Evolutionary conservation across 345 rosid species (phyloP).

Genomic region (Lepidium africanum): DNA sequence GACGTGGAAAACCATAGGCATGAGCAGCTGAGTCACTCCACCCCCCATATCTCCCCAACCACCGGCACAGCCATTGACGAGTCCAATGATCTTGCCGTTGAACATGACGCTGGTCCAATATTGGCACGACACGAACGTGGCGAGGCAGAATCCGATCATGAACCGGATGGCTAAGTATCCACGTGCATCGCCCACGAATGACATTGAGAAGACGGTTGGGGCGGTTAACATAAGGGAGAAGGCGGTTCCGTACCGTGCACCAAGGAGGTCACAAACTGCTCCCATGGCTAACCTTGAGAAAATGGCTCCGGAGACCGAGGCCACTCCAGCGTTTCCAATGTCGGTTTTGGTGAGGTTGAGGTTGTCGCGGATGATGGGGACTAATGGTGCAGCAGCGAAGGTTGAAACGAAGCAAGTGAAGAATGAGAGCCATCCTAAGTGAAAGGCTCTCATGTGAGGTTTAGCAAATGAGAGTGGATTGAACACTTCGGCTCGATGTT

Average conservation of each 20-base stretch:
- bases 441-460: conserved; percentile 87
- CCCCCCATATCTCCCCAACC: conserved; percentile 95
- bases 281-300: conserved; percentile 78
- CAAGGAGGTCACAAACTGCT: conserved; percentile 66
- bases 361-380: conserved; percentile 76
- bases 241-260: conserved; percentile 67
- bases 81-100: conserved; percentile 70
- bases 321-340: conserved; percentile 78
- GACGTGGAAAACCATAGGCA: conserved; percentile 65
- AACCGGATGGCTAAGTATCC: conserved; percentile 65
- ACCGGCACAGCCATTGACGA: conserved; percentile 70
- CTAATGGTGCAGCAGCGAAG: conserved; percentile 79
- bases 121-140: conserved; percentile 82
- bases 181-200: conserved; percentile 45
- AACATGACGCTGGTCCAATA: conserved; percentile 92
- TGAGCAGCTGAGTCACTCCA: conserved; percentile 70
- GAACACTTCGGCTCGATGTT: conserved; percentile 68
- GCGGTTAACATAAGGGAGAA: conserved; percentile 68
- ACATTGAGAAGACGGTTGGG: conserved; percentile 76
- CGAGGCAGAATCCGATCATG: conserved; percentile 86
- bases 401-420: conserved; percentile 81
- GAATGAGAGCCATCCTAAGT: conserved; percentile 81
- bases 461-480: conserved; percentile 55
- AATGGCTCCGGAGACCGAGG: conserved; percentile 78
- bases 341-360: conserved; percentile 55